These are phyloP conservation scores for Metrosideros polymorpha DNA, from an alignment of 441 rosid species.

Conservation along the genomic window DNA sequence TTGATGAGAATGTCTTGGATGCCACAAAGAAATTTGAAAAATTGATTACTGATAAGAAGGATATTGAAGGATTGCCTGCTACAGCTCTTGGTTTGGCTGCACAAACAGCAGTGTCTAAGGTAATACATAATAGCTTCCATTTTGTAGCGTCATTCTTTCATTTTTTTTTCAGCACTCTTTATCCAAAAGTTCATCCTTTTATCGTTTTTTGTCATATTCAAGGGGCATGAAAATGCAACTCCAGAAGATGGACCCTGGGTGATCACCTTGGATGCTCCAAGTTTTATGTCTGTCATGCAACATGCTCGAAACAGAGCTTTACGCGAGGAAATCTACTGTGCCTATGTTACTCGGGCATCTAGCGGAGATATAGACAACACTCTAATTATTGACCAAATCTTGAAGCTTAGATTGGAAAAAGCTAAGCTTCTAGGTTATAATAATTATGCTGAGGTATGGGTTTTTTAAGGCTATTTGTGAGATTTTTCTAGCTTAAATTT, in stretches of 20 bases:
- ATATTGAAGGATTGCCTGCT: constrained; percentile 69
- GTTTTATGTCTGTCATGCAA: constrained; percentile 75
- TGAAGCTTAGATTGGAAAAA: constrained; percentile 72
- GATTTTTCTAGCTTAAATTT: neutral
- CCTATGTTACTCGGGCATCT: constrained; percentile 62
- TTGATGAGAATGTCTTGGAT: constrained; percentile 80
- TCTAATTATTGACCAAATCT: constrained; percentile 55
- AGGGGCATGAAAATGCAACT: constrained; percentile 86
- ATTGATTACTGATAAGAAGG: constrained; percentile 63
- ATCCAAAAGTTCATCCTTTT: neutral
- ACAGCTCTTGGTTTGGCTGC: constrained; percentile 85
- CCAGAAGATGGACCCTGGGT: constrained; percentile 88
- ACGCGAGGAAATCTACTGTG: constrained; percentile 81
- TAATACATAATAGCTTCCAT: constrained; percentile 11
- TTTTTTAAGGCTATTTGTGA: neutral
- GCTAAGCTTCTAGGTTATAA: constrained; percentile 73
- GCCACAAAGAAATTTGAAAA: constrained; percentile 88
- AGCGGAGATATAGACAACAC: constrained; percentile 74
- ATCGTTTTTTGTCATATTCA: constrained; percentile 4
- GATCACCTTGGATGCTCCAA: constrained; percentile 72
- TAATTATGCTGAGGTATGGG: constrained; percentile 78
- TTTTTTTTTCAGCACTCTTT: neutral
- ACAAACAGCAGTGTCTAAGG: constrained; percentile 82
- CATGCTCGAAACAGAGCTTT: constrained; percentile 70
- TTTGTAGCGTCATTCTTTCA: neutral